phyloP scores from a whole-genome alignment of 192 early-diverging fungal genomes.

The Coemansia sp. region DNA sequence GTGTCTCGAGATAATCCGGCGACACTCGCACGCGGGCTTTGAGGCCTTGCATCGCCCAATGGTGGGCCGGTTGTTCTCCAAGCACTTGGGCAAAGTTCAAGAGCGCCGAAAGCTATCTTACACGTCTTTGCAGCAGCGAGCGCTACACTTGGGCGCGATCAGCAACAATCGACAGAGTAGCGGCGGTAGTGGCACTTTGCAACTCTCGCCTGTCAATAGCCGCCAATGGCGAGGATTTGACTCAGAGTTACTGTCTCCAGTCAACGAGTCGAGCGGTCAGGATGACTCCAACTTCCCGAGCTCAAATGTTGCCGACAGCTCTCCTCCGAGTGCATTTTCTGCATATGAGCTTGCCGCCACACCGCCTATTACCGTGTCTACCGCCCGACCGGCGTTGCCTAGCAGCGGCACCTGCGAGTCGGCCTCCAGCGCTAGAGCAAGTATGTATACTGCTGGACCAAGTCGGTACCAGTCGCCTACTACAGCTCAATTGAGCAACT shows the following conservation, averaged over 20 bases:
- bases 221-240: slow-evolving; percentile 16
- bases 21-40: slow-evolving; percentile 49
- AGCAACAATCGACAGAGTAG: background rate
- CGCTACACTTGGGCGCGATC: background rate
- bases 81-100: slow-evolving; percentile 48
- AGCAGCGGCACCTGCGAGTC: background rate
- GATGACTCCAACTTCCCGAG: slow-evolving; percentile 16
- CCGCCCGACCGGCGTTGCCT: background rate
- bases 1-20: slow-evolving; percentile 42
- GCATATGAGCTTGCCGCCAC: background rate
- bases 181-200: background rate
- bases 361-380: background rate
- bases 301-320: background rate
- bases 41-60: slow-evolving; percentile 44
- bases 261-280: slow-evolving; percentile 23
- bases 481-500: slow-evolving; percentile 22
- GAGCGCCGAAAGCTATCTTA: slow-evolving; percentile 46
- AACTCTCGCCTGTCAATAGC: background rate
- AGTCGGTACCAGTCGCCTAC: background rate
- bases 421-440: background rate
- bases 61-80: slow-evolving; percentile 48
- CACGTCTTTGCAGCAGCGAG: slow-evolving; percentile 17
- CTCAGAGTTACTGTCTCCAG: slow-evolving; percentile 29
- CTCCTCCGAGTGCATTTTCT: background rate
- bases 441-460: background rate